These are phyloP conservation scores for Kondoa subrosea DNA, from an alignment of 768 basidiomycete species.

Conservation along the genomic window DNA sequence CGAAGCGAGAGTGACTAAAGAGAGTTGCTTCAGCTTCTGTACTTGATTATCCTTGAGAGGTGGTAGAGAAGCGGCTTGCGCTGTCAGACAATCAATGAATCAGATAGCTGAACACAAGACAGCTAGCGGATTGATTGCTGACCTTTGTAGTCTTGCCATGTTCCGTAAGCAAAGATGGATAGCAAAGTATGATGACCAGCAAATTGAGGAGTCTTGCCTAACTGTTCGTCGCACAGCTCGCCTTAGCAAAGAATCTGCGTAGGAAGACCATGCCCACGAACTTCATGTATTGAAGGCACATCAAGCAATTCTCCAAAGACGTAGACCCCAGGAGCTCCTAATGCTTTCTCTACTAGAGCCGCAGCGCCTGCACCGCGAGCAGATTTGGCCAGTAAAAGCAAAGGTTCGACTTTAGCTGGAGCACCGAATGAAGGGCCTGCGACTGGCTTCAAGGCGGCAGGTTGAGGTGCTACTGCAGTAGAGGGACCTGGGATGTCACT, in stretches of 20 bases:
- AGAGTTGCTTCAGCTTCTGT: constrained; percentile 79
- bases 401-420: constrained; percentile 40
- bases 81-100: constrained; percentile 35
- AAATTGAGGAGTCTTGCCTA: constrained; percentile 50
- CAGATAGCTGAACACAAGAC: constrained; percentile 8
- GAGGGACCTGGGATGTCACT: constrained; percentile 1
- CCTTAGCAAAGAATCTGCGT: neutral
- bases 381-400: constrained; percentile 76
- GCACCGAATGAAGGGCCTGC: constrained; percentile 19
- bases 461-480: neutral
- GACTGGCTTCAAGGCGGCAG: neutral
- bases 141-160: constrained; percentile 69
- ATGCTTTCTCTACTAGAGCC: constrained; percentile 63
- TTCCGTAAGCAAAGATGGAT: constrained; percentile 77
- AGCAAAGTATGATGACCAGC: constrained; percentile 48
- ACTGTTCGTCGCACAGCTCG: constrained; percentile 37
- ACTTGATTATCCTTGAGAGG: constrained; percentile 54
- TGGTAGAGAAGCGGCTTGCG: constrained; percentile 50
- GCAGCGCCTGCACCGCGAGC: constrained; percentile 83
- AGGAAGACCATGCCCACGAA: constrained; percentile 30
- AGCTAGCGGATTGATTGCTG: constrained; percentile 30
- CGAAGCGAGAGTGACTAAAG: constrained; percentile 67
- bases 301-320: constrained; percentile 81
- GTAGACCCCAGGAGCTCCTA: constrained; percentile 73
- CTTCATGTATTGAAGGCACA: constrained; percentile 66